A percentile compares a stretch with the other conserved stretches of the same genome.
Evolutionary conservation across 2,329 filamentous ascomycete species (phyloP).

Genomic region (Aciculosporium take): DNA sequence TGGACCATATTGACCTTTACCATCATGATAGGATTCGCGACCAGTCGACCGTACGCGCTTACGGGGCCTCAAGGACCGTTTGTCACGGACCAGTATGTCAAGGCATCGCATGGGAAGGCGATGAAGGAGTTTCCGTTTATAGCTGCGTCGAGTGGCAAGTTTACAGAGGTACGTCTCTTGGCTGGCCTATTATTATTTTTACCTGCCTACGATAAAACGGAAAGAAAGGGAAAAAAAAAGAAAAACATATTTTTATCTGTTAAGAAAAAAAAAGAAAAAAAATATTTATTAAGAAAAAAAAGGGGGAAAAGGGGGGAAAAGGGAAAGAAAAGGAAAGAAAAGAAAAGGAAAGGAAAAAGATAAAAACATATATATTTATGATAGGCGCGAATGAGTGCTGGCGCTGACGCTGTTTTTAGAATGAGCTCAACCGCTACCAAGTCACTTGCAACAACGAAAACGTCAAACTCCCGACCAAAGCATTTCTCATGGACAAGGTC

Average conservation of each 20-base stretch:
- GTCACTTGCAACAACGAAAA: conserved; percentile 59
- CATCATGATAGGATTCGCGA: conserved; percentile 48
- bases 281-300: not conserved
- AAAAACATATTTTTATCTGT: too few relatives aligned
- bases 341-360: too few relatives aligned
- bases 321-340: too few relatives aligned
- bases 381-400: too few relatives aligned
- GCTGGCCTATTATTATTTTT: not conserved
- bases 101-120: conserved; percentile 68
- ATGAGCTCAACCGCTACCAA: conserved; percentile 71
- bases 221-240: too few relatives aligned
- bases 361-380: too few relatives aligned
- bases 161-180: conserved; percentile 54
- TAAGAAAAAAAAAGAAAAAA: too few relatives aligned
- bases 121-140: conserved; percentile 82
- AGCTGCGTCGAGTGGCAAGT: conserved; percentile 69
- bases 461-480: conserved; percentile 59
- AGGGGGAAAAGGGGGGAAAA: too few relatives aligned
- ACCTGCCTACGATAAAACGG: not conserved
- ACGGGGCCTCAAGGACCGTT: conserved; percentile 63
- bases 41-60: conserved; percentile 72
- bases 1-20: not conserved
- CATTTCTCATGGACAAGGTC: conserved; percentile 55
- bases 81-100: conserved; percentile 72
- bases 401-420: conserved; percentile 28